Evolutionary conservation across 179 eudicot species (phyloP).

Genomic region (Drosera spatulata): DNA sequence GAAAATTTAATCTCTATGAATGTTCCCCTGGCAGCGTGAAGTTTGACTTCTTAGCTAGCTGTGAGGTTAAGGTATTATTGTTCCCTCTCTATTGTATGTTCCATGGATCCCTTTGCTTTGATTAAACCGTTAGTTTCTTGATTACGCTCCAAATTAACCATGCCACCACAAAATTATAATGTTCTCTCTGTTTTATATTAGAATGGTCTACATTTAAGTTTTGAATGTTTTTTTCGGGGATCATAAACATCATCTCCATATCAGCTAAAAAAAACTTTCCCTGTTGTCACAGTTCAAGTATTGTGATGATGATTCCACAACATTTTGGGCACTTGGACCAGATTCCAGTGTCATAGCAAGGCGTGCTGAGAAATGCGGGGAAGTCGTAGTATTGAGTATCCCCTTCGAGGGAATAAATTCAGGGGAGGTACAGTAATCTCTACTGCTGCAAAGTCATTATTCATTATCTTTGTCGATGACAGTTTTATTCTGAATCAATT

Average conservation of each 20-base stretch:
- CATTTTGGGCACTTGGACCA: conserved; percentile 87
- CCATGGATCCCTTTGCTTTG: background rate
- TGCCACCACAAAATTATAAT: background rate
- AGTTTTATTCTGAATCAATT: background rate
- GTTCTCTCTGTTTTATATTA: background rate
- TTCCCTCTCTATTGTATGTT: background rate
- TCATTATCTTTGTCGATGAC: too few species aligned
- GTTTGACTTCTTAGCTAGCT: conserved; percentile 68
- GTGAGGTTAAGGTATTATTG: conserved; percentile 76
- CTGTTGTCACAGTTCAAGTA: conserved; percentile 49
- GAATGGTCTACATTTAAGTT: background rate
- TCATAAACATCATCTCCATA: background rate
- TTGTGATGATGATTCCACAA: conserved; percentile 69
- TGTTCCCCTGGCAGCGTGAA: conserved; percentile 62
- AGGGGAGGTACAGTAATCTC: conserved; percentile 44
- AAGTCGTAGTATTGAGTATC: conserved; percentile 70
- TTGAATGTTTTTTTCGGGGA: background rate
- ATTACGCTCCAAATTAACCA: too few species aligned
- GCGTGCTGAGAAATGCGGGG: conserved; percentile 65
- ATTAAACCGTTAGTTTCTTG: too few species aligned
- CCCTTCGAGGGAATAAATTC: conserved; percentile 71
- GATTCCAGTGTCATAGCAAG: conserved; percentile 55
- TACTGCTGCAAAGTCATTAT: too few species aligned
- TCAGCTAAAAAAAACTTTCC: conserved; percentile 1
- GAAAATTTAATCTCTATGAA: conserved; percentile 73